A percentile compares a stretch with the other conserved stretches of the same genome.
Conservation (phyloP, 202 grass and related monocot genomes). For the Setaria viridis region DNA sequence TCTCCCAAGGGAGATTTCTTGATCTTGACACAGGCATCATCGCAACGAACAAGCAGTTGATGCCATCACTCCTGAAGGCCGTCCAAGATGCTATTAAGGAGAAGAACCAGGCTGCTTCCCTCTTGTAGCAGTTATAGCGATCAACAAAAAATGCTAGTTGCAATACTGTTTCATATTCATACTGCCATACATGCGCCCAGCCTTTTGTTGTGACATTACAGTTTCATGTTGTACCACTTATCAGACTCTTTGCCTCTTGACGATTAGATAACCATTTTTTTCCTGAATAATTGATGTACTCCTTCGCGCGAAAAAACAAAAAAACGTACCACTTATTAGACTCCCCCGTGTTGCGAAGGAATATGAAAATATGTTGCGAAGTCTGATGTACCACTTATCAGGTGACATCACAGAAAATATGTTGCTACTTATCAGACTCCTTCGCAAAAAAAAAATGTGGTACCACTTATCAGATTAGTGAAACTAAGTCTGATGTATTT, state of each 20-base stretch:
- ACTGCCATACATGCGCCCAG: neutral
- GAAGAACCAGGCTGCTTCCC: slow-evolving; percentile 64
- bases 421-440: too few species aligned
- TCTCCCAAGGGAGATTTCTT: slow-evolving; percentile 87
- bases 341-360: too few species aligned
- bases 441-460: too few species aligned
- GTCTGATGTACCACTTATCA: too few species aligned
- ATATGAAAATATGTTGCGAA: too few species aligned
- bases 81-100: slow-evolving; percentile 77
- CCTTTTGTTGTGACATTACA: slow-evolving; percentile 11
- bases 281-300: neutral
- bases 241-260: neutral
- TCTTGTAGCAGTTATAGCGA: slow-evolving; percentile 53
- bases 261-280: neutral
- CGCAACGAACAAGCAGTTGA: slow-evolving; percentile 76
- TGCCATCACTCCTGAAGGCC: slow-evolving; percentile 73
- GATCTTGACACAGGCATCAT: slow-evolving; percentile 95
- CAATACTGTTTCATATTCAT: neutral
- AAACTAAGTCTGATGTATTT: too few species aligned
- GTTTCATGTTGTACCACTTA: slow-evolving; percentile 15
- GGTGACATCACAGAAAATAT: too few species aligned
- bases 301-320: neutral
- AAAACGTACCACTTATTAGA: too few species aligned
- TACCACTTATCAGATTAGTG: too few species aligned
- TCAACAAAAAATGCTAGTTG: slow-evolving; percentile 8